Evolutionary conservation across 106 monocot species (phyloP), one percentile per base, ranked within the genome.

Genomic region (Dendrobium chrysotoxum): DNA sequence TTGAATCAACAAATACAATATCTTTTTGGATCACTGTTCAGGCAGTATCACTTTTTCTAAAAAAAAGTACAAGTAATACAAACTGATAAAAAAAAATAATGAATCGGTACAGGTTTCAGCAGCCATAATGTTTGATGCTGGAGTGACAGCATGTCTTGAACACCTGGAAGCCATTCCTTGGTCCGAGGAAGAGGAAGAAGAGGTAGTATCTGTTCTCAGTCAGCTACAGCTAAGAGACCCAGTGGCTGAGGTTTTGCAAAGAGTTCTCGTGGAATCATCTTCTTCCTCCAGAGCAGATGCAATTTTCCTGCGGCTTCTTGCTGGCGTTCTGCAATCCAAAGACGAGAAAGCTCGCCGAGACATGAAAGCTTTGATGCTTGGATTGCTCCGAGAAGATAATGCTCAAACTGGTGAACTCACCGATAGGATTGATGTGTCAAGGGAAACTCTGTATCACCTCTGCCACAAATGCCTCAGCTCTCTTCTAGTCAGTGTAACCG

Each of bases 131-230:
- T 93, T 93, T 81, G 87, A 88, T 46, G 86, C 72, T 35, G 88
- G 88, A 66, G 80, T 88, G 5, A 46, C 30, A 0, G 79, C 88
- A 46, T 93, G 93, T 79, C 77, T 90, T 28, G 83, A 86, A n/a
- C 81, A 87, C 58, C 80, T 93, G 78, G 90, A 93, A 81, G 84
- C 85, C 0, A 57, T 81, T 75, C 90, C 93, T 12, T 93, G 93
- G 93, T 80, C 88, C 0, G 90, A 85, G 40, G 85, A 88, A 10
- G 88, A 93, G 39, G 93, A 90, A 53, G 86, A 79, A 65, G 81
- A 85, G 76, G 72, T 90, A 2, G 39, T 86, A 28, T 79, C 83
- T 4, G 74, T 79, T 28, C 82, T 89, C 31, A 72, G 81, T 61
- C 80, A 82, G n/a, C 74, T 86, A 58, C 72, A 79, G 10, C 81